Percentiles rank a stretch among this genome's conserved stretches.
phyloP scores from a whole-genome alignment of 495 filamentous ascomycete species.

The Lentithecium fluviatile region DNA sequence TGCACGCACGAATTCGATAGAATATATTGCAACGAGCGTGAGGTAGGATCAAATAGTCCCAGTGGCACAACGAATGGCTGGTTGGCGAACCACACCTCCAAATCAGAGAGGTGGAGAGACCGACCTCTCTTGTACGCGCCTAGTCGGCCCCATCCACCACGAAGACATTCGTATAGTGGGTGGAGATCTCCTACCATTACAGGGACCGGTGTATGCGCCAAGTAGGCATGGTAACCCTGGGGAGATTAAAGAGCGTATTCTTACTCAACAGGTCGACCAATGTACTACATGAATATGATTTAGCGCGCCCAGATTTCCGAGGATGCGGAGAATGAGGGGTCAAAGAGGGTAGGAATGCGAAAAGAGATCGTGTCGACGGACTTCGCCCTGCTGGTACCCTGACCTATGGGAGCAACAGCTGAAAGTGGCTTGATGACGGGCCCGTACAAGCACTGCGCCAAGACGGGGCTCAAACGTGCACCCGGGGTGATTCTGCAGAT shows the following conservation, averaged over 20 bases:
- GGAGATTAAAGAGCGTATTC: constrained; percentile 29
- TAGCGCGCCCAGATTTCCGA: not conserved
- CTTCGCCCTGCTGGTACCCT: constrained; percentile 7
- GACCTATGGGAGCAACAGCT: not conserved
- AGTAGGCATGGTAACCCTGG: constrained; percentile 6
- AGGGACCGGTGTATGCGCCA: constrained; percentile 8
- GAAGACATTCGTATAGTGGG: not conserved
- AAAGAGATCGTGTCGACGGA: constrained; percentile 20
- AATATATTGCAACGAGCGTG: not conserved
- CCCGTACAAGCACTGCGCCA: constrained; percentile 9
- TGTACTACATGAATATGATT: not conserved
- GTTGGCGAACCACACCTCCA: not conserved
- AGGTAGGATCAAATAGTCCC: not conserved
- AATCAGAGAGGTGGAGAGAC: not conserved
- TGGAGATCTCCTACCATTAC: constrained; percentile 9
- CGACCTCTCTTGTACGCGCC: constrained; percentile 6
- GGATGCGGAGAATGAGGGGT: constrained; percentile 5
- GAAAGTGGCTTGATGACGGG: not conserved
- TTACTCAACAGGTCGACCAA: constrained; percentile 1
- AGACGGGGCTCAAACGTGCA: constrained; percentile 17
- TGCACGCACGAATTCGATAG: too few relatives aligned
- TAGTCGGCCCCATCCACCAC: not conserved
- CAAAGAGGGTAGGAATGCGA: constrained; percentile 22
- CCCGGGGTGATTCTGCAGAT: not conserved
- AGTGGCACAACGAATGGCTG: not conserved